Evolutionary conservation across 306 rosid genomes (phyloP).

Genomic region (Glycine tomentella): DNA sequence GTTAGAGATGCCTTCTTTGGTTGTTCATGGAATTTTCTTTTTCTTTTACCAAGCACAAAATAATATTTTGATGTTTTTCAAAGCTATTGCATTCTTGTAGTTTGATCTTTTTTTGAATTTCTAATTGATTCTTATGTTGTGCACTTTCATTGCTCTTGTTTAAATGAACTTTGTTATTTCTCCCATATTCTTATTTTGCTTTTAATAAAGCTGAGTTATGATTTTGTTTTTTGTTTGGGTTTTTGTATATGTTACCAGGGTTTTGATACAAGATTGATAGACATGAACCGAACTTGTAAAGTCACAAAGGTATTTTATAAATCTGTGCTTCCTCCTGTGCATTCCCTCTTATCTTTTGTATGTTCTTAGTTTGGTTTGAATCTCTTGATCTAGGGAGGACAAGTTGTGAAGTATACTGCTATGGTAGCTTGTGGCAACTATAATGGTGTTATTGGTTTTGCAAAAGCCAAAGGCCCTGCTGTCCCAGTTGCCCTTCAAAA

Average conservation of each 20-base stretch:
- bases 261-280: slow-evolving; percentile 83
- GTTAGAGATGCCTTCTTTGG: background rate
- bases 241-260: slow-evolving; percentile 67
- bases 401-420: slow-evolving; percentile 83
- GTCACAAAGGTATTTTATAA: slow-evolving; percentile 77
- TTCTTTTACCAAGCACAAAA: slow-evolving; percentile 16
- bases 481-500: slow-evolving; percentile 83
- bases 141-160: slow-evolving; percentile 15
- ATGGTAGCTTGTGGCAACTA: slow-evolving; percentile 94
- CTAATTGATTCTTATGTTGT: slow-evolving; percentile 27
- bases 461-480: slow-evolving; percentile 95
- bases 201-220: slow-evolving; percentile 5
- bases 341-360: background rate
- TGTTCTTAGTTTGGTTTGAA: slow-evolving; percentile 44
- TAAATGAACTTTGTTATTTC: background rate
- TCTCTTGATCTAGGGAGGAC: slow-evolving; percentile 75
- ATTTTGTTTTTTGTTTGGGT: slow-evolving; percentile 27
- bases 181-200: slow-evolving; percentile 31
- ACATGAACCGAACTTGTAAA: slow-evolving; percentile 93
- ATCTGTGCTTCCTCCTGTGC: slow-evolving; percentile 11
- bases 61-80: background rate
- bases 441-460: slow-evolving; percentile 87
- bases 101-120: slow-evolving; percentile 22
- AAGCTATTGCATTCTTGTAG: slow-evolving; percentile 1
- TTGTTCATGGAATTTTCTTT: slow-evolving; percentile 28